A percentile compares a stretch with the other conserved stretches of the same genome.
These are phyloP conservation scores for Ophiognomonia clavigignenti-juglandacearum DNA, from an alignment of 2,329 filamentous ascomycete genomes.

Conservation along the genomic window DNA sequence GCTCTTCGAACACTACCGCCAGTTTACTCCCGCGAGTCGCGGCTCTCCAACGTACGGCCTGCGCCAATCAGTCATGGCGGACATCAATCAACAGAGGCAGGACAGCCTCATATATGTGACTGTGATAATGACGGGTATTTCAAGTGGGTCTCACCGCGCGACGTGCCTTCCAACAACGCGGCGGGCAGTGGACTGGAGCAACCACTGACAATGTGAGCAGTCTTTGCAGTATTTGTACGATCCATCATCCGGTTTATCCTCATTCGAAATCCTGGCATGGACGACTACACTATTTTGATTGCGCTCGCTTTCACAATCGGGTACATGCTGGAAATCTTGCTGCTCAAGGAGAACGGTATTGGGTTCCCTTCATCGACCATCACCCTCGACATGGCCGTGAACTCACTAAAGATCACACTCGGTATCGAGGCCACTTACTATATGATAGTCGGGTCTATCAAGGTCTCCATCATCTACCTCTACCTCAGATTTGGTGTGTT, in stretches of 20 bases:
- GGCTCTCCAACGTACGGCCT: too few relatives aligned
- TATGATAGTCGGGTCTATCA: slow-evolving; percentile 32
- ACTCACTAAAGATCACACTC: slow-evolving; percentile 23
- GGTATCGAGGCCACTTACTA: slow-evolving; percentile 38
- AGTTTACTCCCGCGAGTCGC: too few relatives aligned
- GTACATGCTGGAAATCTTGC: slow-evolving; percentile 19
- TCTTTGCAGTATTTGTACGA: slow-evolving; percentile 18
- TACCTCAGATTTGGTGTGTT: slow-evolving; percentile 39
- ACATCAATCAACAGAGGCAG: slow-evolving; percentile 8
- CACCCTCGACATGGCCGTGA: slow-evolving; percentile 16
- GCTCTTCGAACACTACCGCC: too few relatives aligned
- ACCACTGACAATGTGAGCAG: slow-evolving; percentile 1
- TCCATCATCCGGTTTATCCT: slow-evolving; percentile 19
- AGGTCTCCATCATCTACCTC: slow-evolving; percentile 39
- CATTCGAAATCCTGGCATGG: slow-evolving; percentile 18
- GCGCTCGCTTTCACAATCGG: slow-evolving; percentile 19
- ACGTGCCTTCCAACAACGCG: background rate
- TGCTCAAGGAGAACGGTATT: slow-evolving; percentile 13
- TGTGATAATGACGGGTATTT: background rate
- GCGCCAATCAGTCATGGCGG: background rate
- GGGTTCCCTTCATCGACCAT: slow-evolving; percentile 18
- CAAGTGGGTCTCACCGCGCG: slow-evolving; percentile 7
- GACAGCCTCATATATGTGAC: slow-evolving; percentile 5
- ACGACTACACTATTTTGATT: slow-evolving; percentile 20
- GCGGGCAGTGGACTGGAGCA: background rate